These are phyloP conservation scores for Chlamydomonas asymmetrica DNA, from an alignment of 139 green algal genomes.

Conservation along the genomic window DNA sequence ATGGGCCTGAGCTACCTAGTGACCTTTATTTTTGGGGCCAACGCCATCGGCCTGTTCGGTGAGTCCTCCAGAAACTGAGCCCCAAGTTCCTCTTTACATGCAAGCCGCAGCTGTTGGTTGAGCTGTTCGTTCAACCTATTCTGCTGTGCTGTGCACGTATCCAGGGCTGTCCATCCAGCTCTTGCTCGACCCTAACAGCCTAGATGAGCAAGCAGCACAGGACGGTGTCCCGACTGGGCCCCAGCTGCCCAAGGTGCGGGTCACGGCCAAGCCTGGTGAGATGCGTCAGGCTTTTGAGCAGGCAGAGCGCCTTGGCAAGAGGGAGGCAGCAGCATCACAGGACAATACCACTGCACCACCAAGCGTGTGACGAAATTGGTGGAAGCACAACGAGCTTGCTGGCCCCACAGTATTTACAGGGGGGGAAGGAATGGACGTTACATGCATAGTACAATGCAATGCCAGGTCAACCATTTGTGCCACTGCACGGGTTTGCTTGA, in stretches of 20 bases:
- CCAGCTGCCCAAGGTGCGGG: conserved; percentile 41
- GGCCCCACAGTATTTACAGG: too few relatives aligned
- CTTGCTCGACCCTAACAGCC: conserved; percentile 45
- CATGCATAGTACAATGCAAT: too few relatives aligned
- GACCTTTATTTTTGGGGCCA: conserved; percentile 76
- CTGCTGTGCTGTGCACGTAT: background rate
- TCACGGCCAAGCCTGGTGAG: conserved; percentile 33
- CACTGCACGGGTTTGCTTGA: too few relatives aligned
- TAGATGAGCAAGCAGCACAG: conserved; percentile 16
- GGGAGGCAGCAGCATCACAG: conserved; percentile 16
- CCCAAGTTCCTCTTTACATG: background rate
- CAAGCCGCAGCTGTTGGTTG: background rate
- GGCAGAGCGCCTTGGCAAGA: conserved; percentile 19
- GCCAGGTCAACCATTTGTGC: too few relatives aligned
- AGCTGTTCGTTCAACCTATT: background rate
- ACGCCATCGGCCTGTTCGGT: conserved; percentile 59
- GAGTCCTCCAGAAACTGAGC: background rate
- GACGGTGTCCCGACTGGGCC: conserved; percentile 21
- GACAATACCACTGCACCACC: too few relatives aligned
- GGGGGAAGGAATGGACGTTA: too few relatives aligned
- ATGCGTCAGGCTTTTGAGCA: conserved; percentile 38
- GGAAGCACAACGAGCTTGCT: too few relatives aligned
- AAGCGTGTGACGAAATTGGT: too few relatives aligned
- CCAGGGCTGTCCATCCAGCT: conserved; percentile 59
- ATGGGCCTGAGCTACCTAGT: conserved; percentile 67